Conservation (phyloP, 148 eudicot species). For the Beta vulgaris region DNA sequence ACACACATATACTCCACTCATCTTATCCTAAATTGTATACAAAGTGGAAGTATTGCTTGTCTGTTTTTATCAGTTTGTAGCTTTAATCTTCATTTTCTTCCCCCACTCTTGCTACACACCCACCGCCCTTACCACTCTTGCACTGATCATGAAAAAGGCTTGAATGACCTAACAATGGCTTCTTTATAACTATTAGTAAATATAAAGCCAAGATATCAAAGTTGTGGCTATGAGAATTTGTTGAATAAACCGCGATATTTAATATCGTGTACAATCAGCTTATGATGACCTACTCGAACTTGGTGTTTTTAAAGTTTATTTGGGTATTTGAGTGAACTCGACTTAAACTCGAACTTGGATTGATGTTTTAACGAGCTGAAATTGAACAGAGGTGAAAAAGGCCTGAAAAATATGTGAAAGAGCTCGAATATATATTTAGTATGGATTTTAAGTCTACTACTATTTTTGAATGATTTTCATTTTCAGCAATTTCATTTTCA, state of each 20-base stretch:
- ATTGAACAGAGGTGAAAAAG: too few relatives aligned
- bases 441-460: too few relatives aligned
- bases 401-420: too few relatives aligned
- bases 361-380: too few relatives aligned
- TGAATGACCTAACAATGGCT: neutral
- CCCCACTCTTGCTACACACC: slow-evolving; percentile 6
- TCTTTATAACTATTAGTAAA: neutral
- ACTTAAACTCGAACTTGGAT: too few relatives aligned
- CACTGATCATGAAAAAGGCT: neutral
- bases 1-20: neutral
- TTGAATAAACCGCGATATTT: neutral
- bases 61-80: neutral
- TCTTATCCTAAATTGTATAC: slow-evolving; percentile 14
- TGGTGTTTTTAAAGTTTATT: neutral
- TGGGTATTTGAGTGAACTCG: too few relatives aligned
- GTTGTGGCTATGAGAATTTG: neutral
- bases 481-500: too few relatives aligned
- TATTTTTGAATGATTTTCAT: too few relatives aligned
- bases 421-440: too few relatives aligned
- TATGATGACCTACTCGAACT: neutral
- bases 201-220: neutral
- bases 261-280: too few relatives aligned
- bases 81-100: neutral
- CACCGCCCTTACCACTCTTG: slow-evolving; percentile 20
- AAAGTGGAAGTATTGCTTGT: slow-evolving; percentile 25